These are phyloP conservation scores for Ceriops decandra DNA, from an alignment of 345 rosid species.

Conservation along the genomic window DNA sequence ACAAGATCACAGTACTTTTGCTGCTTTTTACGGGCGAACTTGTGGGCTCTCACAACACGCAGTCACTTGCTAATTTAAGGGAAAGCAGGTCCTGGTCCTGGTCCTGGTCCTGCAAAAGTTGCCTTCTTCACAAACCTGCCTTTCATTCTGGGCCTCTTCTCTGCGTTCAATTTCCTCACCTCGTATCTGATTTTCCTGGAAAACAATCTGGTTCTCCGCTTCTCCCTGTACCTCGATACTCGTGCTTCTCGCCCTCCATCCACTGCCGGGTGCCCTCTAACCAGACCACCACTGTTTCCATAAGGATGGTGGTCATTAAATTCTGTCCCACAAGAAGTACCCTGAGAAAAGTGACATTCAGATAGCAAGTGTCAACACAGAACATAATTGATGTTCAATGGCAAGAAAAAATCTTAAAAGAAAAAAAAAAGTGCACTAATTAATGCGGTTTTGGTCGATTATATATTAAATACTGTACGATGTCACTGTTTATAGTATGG, in stretches of 20 bases:
- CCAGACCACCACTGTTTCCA: conserved; percentile 15
- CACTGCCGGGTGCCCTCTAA: conserved; percentile 15
- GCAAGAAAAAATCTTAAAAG: too few species aligned
- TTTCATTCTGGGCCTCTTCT: conserved; percentile 96
- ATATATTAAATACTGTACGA: too few species aligned
- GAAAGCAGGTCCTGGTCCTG: conserved; percentile 10
- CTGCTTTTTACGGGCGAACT: not conserved
- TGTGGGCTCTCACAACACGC: not conserved
- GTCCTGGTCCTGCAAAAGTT: conserved; percentile 27
- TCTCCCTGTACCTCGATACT: conserved; percentile 83
- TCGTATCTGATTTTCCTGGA: conserved; percentile 96
- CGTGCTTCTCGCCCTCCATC: conserved; percentile 81
- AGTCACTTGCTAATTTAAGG: conserved; percentile 21
- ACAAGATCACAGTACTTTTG: not conserved
- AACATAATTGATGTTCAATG: too few species aligned
- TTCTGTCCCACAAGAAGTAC: conserved; percentile 23
- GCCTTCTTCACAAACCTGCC: conserved; percentile 93
- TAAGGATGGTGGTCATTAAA: conserved; percentile 7
- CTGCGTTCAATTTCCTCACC: conserved; percentile 86
- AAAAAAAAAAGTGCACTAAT: too few species aligned
- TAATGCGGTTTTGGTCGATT: too few species aligned
- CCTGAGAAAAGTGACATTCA: conserved; percentile 20
- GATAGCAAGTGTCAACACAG: too few species aligned
- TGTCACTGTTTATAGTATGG: too few species aligned
- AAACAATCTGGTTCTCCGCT: conserved; percentile 79